Evolutionary conservation across 2,329 filamentous ascomycete species (phyloP), one percentile per base, ranked within the genome.

Genomic region (Aspergillus flavus): DNA sequence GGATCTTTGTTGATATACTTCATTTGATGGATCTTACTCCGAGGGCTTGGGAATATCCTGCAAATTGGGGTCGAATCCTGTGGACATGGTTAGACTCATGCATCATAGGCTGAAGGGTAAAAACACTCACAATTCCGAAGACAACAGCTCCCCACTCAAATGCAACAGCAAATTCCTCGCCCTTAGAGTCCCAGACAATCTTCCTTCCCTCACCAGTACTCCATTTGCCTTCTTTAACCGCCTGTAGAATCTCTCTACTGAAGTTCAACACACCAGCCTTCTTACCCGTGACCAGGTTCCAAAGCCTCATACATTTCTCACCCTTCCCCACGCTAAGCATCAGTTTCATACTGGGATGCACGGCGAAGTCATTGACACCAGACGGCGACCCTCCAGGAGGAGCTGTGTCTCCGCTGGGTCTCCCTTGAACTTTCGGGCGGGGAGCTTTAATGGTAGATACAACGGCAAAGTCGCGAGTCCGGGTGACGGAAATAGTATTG

Each of bases 261-360:
- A 98, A 98, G 75, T 92, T 95, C 70, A 99, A 81, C 58, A 97
- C 94, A 34, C 94, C 93, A 0, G 94, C 94, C 81, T 97, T 97
- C 81, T 94, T 96, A 19, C 94, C 95, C 3, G 94, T 98, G 68
- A 98, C 93, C 67, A 99, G 78, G 74, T 99, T 98, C 95, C 95
- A 99, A 68, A 98, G 79, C 67, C 95, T 84, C 91, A 99, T 96
- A 73, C 90, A 93, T 68, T 88, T 89, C 81, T 99, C 95, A 68
- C 93, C 93, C 72, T 90, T 92, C 69, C 92, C 91, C 10, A 98
- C 93, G 70, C 88, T 96, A 64, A 99, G 88, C 92, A 98, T 97
- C 57, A 99, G 83, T 81, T 97, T 98, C 86, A 96, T 92, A 76
- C 92, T 96, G 0, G 95, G 94, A 76, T 99, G 95, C 30, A 99